Percentiles rank a stretch among this genome's conserved stretches.
Evolutionary conservation across 2,329 filamentous ascomycete genomes (phyloP).

Genomic region (Corniculantispora saksenae): DNA sequence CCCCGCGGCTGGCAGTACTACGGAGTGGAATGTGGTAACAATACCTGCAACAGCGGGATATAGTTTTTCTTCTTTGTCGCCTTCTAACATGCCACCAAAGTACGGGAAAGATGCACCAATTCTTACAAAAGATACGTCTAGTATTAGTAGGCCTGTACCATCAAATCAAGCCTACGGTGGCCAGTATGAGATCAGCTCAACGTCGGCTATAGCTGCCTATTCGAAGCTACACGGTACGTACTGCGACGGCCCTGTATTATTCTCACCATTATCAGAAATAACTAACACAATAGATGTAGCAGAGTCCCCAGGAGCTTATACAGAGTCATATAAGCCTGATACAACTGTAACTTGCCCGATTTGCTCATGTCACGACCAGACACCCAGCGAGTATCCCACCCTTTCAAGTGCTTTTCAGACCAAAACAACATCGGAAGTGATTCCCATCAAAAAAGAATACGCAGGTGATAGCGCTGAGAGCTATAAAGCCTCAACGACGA

Average conservation of each 20-base stretch:
- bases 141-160: background rate
- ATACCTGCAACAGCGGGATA: background rate
- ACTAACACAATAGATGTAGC: background rate
- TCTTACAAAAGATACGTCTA: background rate
- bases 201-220: slow-evolving; percentile 3
- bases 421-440: background rate
- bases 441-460: background rate
- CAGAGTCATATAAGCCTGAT: background rate
- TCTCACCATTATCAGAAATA: no score
- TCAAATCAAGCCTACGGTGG: background rate
- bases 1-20: background rate
- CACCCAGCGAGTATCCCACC: background rate
- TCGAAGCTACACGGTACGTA: background rate
- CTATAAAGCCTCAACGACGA: background rate
- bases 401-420: background rate
- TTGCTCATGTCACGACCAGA: slow-evolving; percentile 4
- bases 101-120: background rate
- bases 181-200: background rate
- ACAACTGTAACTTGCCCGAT: background rate
- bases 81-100: background rate
- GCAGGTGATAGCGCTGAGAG: background rate
- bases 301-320: background rate
- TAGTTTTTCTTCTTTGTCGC: background rate
- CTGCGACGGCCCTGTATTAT: background rate
- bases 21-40: slow-evolving; percentile 5